A percentile compares a stretch with the other conserved stretches of the same genome.
Conservation (phyloP, 139 green algal genomes). For the Coelastrella sp. region DNA sequence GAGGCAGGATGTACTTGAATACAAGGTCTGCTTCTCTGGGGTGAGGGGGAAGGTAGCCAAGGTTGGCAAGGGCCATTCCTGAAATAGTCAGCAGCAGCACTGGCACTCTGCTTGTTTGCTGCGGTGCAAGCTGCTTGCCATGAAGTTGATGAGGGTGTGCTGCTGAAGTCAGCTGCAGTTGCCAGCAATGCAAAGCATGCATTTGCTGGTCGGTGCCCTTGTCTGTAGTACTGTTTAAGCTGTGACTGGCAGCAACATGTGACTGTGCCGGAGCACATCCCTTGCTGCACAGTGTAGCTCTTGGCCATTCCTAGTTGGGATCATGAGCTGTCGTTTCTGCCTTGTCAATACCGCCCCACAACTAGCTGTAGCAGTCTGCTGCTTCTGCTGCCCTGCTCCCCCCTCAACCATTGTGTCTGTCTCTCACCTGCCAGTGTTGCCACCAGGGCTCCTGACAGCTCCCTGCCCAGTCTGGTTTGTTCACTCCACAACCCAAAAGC, state of each 20-base stretch:
- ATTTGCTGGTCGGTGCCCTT: too few species aligned
- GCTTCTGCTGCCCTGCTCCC: neutral
- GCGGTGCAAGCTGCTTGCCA: neutral
- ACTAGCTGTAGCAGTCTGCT: neutral
- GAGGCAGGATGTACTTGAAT: constrained; percentile 87
- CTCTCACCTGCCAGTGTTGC: constrained; percentile 66
- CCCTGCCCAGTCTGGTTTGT: constrained; percentile 73
- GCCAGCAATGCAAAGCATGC: too few species aligned
- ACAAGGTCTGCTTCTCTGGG: constrained; percentile 1
- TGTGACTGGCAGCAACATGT: too few species aligned
- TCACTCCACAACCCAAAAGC: constrained; percentile 73
- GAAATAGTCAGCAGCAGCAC: constrained; percentile 1
- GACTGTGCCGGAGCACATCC: too few species aligned
- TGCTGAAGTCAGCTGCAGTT: too few species aligned
- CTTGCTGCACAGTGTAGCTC: too few species aligned
- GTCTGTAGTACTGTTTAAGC: too few species aligned
- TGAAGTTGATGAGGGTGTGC: neutral
- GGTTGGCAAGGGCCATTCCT: constrained; percentile 82
- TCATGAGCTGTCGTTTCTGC: neutral
- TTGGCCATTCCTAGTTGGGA: too few species aligned
- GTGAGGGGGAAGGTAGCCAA: constrained; percentile 68
- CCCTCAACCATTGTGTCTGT: neutral
- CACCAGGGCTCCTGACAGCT: constrained; percentile 86
- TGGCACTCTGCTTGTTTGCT: neutral
- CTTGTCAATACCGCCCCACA: neutral